These are phyloP conservation scores for Limnanthes douglasii DNA, from an alignment of 345 rosid genomes.

Conservation along the genomic window DNA sequence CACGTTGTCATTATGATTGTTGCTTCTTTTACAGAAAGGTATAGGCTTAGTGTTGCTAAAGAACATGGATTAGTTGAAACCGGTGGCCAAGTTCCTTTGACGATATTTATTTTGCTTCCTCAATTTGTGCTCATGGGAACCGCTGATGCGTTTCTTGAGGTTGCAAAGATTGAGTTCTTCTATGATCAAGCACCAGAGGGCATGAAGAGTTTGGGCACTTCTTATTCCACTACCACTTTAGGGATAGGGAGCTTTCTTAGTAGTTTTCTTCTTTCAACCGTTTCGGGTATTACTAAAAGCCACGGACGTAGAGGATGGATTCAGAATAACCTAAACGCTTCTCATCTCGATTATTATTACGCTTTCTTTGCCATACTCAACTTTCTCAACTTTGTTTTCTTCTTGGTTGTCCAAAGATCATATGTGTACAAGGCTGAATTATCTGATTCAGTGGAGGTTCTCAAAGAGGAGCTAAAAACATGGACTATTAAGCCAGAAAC, in stretches of 20 bases:
- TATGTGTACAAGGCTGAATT: conserved; percentile 45
- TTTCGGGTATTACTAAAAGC: conserved; percentile 31
- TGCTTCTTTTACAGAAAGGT: conserved; percentile 40
- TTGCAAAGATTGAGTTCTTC: conserved; percentile 74
- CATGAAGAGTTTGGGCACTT: conserved; percentile 91
- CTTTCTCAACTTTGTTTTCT: conserved; percentile 37
- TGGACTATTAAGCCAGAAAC: no score
- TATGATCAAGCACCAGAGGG: conserved; percentile 88
- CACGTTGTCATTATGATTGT: conserved; percentile 46
- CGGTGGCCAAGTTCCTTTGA: conserved; percentile 27
- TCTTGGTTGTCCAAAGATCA: conserved; percentile 29
- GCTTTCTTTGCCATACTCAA: conserved; percentile 37
- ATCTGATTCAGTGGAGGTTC: conserved; percentile 37
- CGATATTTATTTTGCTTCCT: conserved; percentile 59
- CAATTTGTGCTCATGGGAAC: conserved; percentile 70
- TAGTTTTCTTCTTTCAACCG: conserved; percentile 49
- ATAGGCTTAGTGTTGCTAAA: conserved; percentile 38
- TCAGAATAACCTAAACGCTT: conserved; percentile 49
- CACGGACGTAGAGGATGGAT: conserved; percentile 54
- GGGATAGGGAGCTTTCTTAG: conserved; percentile 69
- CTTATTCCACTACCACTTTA: conserved; percentile 31
- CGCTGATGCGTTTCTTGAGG: conserved; percentile 68
- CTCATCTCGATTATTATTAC: conserved; percentile 54
- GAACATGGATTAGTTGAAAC: conserved; percentile 35
- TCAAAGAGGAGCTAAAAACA: conserved; percentile 38